Evolutionary conservation across 2,329 filamentous ascomycete genomes (phyloP), one percentile per base, ranked within the genome.

Genomic region (Paraphaeosphaeria minitans): DNA sequence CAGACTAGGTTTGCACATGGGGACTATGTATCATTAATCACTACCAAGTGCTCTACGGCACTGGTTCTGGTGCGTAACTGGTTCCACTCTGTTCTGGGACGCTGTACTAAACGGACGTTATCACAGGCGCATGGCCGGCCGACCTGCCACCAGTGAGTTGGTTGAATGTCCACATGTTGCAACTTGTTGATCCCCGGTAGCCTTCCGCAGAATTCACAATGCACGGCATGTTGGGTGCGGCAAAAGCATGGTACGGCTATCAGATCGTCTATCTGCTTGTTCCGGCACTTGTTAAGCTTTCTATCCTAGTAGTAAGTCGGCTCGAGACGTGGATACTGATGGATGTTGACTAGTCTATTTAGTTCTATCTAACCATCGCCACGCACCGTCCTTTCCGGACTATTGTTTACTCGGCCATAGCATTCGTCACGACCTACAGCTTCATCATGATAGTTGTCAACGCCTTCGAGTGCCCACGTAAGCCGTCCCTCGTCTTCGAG

Each of bases 11-110:
- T 9, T 65, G 53, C 31, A 71, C 69, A 8, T 74, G 70, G 71
- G 70, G 59, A 7, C 53, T 72, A 9, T 71, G 67, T 35, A 63
- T 65, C 8, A 65, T 67, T 53, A 74, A 72, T 43, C 59, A 67
- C 47, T 74, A 63, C 45, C 71, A 74, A 49, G 22, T 71, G 0
- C n/a, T 58, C 1, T 71, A 61, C 46, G 68, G 70, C 14, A 62
- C 67, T 21, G 71, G 69, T 13, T 41, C 59, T 22, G 62, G 58
- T 27, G 22, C 5, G 21, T 21, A 19, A 21, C 43, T 56, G 37
- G 46, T 21, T 10, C 9, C 9, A 4, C n/a, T 24, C 9, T 24
- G 12, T 39, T 14, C 9, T 16, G 16, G 12, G 14, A 24, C 22
- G 19, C 10, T 22, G 2, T 37, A 27, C 41, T 53, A 9, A 53